phyloP scores from a whole-genome alignment of 129 eudicot species.

The Flaveria trinervia region DNA sequence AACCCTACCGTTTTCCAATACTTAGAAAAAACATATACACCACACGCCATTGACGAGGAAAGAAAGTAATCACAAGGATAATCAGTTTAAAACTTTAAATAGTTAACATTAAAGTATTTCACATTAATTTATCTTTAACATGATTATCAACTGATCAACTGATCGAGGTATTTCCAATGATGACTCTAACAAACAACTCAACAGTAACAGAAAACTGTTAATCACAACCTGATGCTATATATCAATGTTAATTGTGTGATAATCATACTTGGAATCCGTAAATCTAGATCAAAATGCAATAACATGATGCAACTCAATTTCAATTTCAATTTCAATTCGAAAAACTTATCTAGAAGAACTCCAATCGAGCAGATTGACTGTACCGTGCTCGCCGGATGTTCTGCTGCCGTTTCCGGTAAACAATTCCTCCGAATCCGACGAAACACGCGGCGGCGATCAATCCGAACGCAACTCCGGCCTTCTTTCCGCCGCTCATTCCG shows the following conservation, averaged over 20 bases:
- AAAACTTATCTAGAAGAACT: constrained; percentile 38
- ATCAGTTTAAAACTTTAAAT: no score
- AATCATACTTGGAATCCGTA: constrained; percentile 10
- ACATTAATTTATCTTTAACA: not conserved
- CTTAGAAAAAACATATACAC: no score
- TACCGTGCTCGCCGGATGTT: constrained; percentile 58
- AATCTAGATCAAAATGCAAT: not conserved
- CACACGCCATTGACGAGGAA: no score
- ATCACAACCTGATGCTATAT: constrained; percentile 8
- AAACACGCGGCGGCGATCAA: constrained; percentile 46
- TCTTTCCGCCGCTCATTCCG: constrained; percentile 57
- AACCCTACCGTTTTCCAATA: no score
- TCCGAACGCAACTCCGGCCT: constrained; percentile 59
- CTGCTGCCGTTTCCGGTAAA: constrained; percentile 56
- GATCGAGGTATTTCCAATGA: not conserved
- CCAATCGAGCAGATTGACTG: constrained; percentile 50
- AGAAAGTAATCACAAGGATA: no score
- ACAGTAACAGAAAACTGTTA: constrained; percentile 7
- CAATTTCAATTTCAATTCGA: not conserved
- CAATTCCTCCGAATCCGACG: constrained; percentile 43
- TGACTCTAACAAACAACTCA: not conserved
- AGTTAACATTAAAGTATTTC: not conserved
- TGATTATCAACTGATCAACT: not conserved
- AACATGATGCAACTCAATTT: constrained; percentile 4
- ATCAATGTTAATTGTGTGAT: constrained; percentile 10